Evolutionary conservation across 78 protist genomes (phyloP), one percentile per base, ranked within the genome.

Genomic region (Dictyostelium brefeldianum): DNA sequence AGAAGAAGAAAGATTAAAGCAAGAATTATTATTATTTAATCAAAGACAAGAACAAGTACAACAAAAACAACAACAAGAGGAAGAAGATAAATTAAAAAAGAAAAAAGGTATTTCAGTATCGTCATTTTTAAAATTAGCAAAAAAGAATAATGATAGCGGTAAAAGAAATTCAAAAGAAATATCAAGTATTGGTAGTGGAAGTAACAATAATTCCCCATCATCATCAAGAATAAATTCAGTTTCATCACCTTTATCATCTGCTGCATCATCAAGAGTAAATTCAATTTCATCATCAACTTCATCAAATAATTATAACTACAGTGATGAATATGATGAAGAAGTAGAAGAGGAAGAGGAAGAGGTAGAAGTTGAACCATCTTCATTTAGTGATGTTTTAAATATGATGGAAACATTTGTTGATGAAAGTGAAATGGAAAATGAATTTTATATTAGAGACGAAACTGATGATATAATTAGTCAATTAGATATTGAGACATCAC

Each of bases 401-500:
- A 73, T 73, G 8, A 73, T 73, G 51, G 79, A 54, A 3, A 8
- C 59, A 29, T 46, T 14, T 46, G 48, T 67, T 67, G 75, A 67
- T 15, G 48, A 67, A 31, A 36, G 43, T 36, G 59, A 73, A 46
- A 31, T 25, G 17, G 79, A 73, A 18, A 31, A 73, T 46, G 79
- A 73, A 73, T 36, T 46, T 1, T 73, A 5, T 20, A 47, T 47
- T 73, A 47, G 46, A 47, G 79, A 73, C n/a, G 79, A 73, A 73
- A 73, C 79, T 1, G 79, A 73, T 73, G 56, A 46, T 46, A 29
- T 73, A n/a, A 73, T 73, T 22, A 73, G 27, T 20, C 31, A 73
- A 20, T 73, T 73, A 18, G 50, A 70, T 70, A 41, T n/a, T 29
- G 78, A 70, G 7, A 18, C 31, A 27, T 41, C 50, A 41, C 20